phyloP scores from a whole-genome alignment of 2,329 filamentous ascomycete genomes.

The Microdochium trichocladiopsis region DNA sequence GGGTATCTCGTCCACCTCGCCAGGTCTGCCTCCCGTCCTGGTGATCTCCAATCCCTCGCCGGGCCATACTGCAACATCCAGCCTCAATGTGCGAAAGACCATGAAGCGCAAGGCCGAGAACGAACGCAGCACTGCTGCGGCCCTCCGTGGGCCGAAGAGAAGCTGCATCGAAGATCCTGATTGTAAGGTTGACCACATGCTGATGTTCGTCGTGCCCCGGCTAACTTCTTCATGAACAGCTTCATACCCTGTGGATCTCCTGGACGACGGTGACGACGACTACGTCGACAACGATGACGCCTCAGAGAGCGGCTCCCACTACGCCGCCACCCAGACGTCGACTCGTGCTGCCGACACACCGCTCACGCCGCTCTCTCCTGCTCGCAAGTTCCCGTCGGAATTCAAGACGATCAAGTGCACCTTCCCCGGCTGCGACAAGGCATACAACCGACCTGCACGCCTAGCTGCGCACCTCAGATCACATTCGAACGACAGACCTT shows the following conservation, averaged over 20 bases:
- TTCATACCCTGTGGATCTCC: background rate
- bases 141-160: background rate
- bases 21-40: background rate
- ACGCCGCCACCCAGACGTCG: conserved; percentile 9
- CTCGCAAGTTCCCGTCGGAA: conserved; percentile 56
- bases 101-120: background rate
- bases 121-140: background rate
- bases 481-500: conserved; percentile 80
- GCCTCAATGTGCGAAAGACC: background rate
- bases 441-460: conserved; percentile 80
- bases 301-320: conserved; percentile 3
- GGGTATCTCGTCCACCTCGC: background rate
- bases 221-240: background rate
- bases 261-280: conserved; percentile 11
- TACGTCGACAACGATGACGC: conserved; percentile 8
- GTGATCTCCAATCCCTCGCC: background rate
- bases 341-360: conserved; percentile 29
- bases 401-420: conserved; percentile 74
- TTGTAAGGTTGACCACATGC: background rate
- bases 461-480: conserved; percentile 75
- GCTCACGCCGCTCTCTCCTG: conserved; percentile 41
- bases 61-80: background rate
- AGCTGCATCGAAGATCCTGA: background rate
- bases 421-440: conserved; percentile 67
- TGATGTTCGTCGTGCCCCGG: background rate